A percentile compares a stretch with the other conserved stretches of the same genome.
Conservation (phyloP, 2,329 filamentous ascomycete genomes). For the Botrytis porri region DNA sequence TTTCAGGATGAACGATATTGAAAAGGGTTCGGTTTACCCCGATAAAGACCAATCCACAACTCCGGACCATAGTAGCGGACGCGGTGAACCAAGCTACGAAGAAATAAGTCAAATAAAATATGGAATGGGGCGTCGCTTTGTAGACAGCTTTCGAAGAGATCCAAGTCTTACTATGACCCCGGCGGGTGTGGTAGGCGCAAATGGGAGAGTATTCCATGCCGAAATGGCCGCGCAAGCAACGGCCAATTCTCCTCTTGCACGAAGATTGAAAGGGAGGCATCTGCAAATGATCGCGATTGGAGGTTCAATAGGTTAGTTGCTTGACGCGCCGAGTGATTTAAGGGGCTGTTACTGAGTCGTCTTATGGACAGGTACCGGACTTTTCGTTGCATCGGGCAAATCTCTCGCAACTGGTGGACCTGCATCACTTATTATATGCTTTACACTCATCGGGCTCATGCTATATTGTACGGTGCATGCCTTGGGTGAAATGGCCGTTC, state of each 20-base stretch:
- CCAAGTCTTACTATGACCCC: constrained; percentile 48
- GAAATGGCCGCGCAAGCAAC: constrained; percentile 61
- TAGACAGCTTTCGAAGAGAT: constrained; percentile 35
- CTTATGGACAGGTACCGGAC: constrained; percentile 60
- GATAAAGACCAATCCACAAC: constrained; percentile 20
- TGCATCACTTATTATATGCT: constrained; percentile 75
- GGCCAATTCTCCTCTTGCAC: constrained; percentile 69
- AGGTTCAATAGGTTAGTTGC: constrained; percentile 70
- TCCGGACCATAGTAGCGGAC: constrained; percentile 27
- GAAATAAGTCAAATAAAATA: constrained; percentile 29
- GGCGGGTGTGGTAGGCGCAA: constrained; percentile 37
- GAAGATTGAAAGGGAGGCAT: constrained; percentile 79
- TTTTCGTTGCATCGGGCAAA: constrained; percentile 80
- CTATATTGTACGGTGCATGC: constrained; percentile 90
- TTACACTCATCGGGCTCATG: constrained; percentile 77
- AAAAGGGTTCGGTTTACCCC: constrained; percentile 19
- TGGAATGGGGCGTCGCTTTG: constrained; percentile 24
- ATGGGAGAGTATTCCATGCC: constrained; percentile 53
- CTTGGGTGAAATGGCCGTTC: constrained; percentile 84
- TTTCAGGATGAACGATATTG: constrained; percentile 20
- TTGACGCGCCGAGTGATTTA: background rate
- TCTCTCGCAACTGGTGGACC: constrained; percentile 72
- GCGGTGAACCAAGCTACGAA: constrained; percentile 29
- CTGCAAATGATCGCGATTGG: constrained; percentile 98
- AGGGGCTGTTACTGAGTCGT: background rate